A percentile compares a stretch with the other conserved stretches of the same genome.
Evolutionary conservation across 1,284 basidiomycete species (phyloP).

Genomic region (Ceratobasidium sp.): DNA sequence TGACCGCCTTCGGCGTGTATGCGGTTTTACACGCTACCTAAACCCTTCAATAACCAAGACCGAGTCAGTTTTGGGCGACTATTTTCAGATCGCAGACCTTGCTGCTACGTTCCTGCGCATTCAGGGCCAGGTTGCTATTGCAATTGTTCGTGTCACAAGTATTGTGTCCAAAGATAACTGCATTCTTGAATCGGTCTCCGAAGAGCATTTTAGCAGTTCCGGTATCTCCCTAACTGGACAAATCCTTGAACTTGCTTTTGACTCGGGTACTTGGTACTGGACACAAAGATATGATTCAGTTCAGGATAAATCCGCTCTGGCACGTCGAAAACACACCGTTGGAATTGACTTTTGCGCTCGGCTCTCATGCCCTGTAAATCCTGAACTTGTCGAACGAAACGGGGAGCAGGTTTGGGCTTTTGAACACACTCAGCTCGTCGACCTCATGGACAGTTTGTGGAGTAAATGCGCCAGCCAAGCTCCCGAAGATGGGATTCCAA

Average conservation of each 20-base stretch:
- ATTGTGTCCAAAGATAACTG: neutral
- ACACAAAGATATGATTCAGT: neutral
- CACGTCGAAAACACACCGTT: neutral
- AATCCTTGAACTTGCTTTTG: slow-evolving; percentile 5
- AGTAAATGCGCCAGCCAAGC: neutral
- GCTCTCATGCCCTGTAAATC: neutral
- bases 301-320: neutral
- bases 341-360: neutral
- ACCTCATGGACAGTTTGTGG: slow-evolving; percentile 10
- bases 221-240: slow-evolving; percentile 19
- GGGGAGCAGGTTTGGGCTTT: slow-evolving; percentile 10
- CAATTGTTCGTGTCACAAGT: slow-evolving; percentile 7
- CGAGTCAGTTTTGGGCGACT: neutral
- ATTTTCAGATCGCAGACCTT: slow-evolving; percentile 14
- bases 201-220: neutral
- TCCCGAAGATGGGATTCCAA: neutral
- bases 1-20: slow-evolving; percentile 18
- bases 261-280: slow-evolving; percentile 29
- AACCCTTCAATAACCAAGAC: neutral
- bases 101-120: neutral
- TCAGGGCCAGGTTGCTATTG: neutral
- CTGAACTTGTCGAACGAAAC: neutral
- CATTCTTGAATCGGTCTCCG: neutral
- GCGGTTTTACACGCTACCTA: slow-evolving; percentile 28
- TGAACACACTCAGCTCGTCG: neutral